phyloP scores from a whole-genome alignment of 352 stramenopile genomes.

The Pythium phragmiticola region DNA sequence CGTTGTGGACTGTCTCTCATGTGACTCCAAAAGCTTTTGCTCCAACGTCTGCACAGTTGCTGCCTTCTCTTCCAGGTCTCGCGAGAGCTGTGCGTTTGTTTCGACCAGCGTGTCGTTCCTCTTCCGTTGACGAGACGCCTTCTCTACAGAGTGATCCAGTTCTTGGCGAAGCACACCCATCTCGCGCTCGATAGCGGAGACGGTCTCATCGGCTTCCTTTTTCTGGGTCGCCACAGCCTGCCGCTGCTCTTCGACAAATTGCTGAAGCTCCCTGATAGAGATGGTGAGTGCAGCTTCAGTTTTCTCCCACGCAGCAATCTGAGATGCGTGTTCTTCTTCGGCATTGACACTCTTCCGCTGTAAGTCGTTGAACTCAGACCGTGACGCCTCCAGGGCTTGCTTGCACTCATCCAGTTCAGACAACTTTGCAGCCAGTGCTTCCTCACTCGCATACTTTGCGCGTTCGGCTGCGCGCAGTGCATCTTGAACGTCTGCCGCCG shows the following conservation, averaged over 20 bases:
- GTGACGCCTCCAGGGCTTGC: background rate
- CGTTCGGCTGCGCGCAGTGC: background rate
- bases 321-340: slow-evolving; percentile 2
- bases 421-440: background rate
- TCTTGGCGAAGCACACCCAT: slow-evolving; percentile 15
- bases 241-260: background rate
- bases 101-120: slow-evolving; percentile 21
- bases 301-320: slow-evolving; percentile 1
- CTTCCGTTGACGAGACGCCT: slow-evolving; percentile 17
- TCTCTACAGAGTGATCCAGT: slow-evolving; percentile 20
- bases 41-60: background rate
- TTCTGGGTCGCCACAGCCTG: background rate
- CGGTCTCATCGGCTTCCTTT: slow-evolving; percentile 7
- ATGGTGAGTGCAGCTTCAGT: background rate
- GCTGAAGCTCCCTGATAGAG: slow-evolving; percentile 8
- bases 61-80: slow-evolving; percentile 11
- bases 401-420: slow-evolving; percentile 6
- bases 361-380: background rate
- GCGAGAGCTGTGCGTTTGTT: slow-evolving; percentile 12
- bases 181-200: slow-evolving; percentile 4
- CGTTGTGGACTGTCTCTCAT: background rate
- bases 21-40: slow-evolving; percentile 1
- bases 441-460: background rate
- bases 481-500: background rate
- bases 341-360: background rate